Base-by-base conservation (phyloP, 331 rosid genomes). In the Quercus lobata region DNA sequence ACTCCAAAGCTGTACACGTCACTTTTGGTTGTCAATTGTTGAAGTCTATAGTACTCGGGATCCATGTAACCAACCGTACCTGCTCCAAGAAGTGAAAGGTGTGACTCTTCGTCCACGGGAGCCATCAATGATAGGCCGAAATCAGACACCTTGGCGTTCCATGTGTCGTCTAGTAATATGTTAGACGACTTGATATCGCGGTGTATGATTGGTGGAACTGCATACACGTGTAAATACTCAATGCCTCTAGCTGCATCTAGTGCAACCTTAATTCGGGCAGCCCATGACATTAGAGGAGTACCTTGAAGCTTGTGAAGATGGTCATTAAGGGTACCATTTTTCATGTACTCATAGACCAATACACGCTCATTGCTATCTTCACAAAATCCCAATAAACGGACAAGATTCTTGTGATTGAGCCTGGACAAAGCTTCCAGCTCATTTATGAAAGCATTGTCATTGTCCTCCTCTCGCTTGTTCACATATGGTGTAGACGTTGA, bases 51-150 rank as follows among this genome's bases (percentile, higher is more conserved):
- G 77, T 95, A 95, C 69, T 91, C 99, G 0, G 99, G 99, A 27
- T 95, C 99, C 80, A 95, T 95, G 84, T 95, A 95, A 0, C 99
- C 99, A 2, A 95, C 89, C 0, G 99, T 93, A 2, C 99, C 98
- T 2, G 98, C 99, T 0, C 93, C 99, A 0, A 81, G 81, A 9
- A 91, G 83, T 0, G 97, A 91, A 25, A 90, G 88, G 41, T 89
- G 94, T 0, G 98, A 85, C 9, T 74, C 78, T 5, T 81, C 93
- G 0, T 90, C 97, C 25, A 69, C 89, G 0, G 97, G 98, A 7
- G 94, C 93, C 93, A 91, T 91, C 0, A 91, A 7, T 0, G 99
- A 95, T 1, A 95, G 86, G 4, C 99, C 99, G 10, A 95, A 93
- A 75, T 95, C 99, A 1, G 93, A 86, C 6, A 95, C 98, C 68